phyloP scores from a whole-genome alignment of 768 basidiomycete genomes.

The Psilocybe cubensis region DNA sequence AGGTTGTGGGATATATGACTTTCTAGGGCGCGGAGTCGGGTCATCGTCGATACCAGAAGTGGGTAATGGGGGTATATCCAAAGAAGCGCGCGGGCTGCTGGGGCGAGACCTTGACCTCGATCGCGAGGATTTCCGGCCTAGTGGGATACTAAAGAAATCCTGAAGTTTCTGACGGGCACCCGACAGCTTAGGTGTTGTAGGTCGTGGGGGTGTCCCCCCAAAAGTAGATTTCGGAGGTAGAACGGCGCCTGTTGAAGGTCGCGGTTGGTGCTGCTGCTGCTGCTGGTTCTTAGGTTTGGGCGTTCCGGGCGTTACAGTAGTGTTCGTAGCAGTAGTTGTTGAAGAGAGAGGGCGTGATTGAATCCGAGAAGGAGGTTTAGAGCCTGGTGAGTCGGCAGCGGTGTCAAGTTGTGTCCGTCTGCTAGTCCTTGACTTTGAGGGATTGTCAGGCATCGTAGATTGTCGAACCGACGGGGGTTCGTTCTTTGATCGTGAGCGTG shows the following conservation, averaged over 20 bases:
- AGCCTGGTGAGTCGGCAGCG: slow-evolving; percentile 26
- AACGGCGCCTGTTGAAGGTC: slow-evolving; percentile 19
- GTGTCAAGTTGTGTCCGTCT: slow-evolving; percentile 12
- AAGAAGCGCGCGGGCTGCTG: slow-evolving; percentile 21
- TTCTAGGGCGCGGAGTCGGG: slow-evolving; percentile 31
- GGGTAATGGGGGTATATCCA: slow-evolving; percentile 29
- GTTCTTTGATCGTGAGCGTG: slow-evolving; percentile 57
- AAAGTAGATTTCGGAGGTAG: slow-evolving; percentile 9
- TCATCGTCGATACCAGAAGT: slow-evolving; percentile 24
- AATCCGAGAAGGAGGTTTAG: slow-evolving; percentile 53
- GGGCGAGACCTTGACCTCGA: slow-evolving; percentile 36
- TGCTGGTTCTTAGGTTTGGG: slow-evolving; percentile 39
- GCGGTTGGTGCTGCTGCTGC: slow-evolving; percentile 22
- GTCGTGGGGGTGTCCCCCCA: slow-evolving; percentile 20
- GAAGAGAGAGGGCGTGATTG: slow-evolving; percentile 68
- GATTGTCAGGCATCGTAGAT: slow-evolving; percentile 12
- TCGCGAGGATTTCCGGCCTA: slow-evolving; percentile 40
- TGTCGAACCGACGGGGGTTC: slow-evolving; percentile 18
- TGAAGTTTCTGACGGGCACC: slow-evolving; percentile 44
- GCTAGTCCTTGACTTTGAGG: slow-evolving; percentile 10
- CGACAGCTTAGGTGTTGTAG: slow-evolving; percentile 39
- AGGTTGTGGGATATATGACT: slow-evolving; percentile 23
- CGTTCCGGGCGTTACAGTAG: slow-evolving; percentile 61
- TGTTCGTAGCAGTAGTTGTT: slow-evolving; percentile 63
- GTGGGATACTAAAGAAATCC: slow-evolving; percentile 48